Evolutionary conservation across 371 early-diverging fungal genomes (phyloP).

Genomic region (Blakeslea trispora): DNA sequence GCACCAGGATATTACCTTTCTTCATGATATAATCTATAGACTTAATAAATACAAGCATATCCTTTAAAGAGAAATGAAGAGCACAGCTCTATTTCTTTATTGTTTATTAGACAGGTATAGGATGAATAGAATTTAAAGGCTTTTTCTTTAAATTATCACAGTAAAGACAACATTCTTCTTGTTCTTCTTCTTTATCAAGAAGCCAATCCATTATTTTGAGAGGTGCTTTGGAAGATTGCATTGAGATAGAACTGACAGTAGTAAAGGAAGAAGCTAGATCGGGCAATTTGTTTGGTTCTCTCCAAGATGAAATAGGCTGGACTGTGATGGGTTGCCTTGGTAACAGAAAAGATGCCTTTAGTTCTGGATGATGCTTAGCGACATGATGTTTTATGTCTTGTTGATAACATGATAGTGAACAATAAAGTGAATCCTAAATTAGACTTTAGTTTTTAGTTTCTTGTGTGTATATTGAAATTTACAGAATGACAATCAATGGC

Average conservation of each 20-base stretch:
- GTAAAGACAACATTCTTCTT: neutral
- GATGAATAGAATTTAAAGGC: neutral
- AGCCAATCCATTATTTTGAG: neutral
- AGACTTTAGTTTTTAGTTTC: neutral
- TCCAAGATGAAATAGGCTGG: neutral
- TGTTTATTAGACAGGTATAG: neutral
- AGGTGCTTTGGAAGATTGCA: neutral
- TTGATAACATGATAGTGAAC: slow-evolving; percentile 16
- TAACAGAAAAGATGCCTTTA: neutral
- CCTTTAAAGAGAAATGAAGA: too few species aligned
- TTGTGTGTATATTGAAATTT: slow-evolving; percentile 9
- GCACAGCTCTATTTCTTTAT: too few species aligned
- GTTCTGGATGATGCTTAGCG: neutral
- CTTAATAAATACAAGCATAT: too few species aligned
- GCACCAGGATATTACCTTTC: neutral
- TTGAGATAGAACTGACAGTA: neutral
- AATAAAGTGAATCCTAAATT: slow-evolving; percentile 19
- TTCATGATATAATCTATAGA: too few species aligned
- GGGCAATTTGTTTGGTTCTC: neutral
- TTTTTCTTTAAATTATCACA: neutral
- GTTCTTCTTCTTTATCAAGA: neutral
- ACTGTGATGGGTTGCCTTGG: neutral
- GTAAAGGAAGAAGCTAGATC: neutral
- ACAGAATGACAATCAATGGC: slow-evolving; percentile 32
- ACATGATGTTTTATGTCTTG: slow-evolving; percentile 6